Base-by-base conservation (phyloP, 495 filamentous ascomycete species). In the Aspergillus baeticus region DNA sequence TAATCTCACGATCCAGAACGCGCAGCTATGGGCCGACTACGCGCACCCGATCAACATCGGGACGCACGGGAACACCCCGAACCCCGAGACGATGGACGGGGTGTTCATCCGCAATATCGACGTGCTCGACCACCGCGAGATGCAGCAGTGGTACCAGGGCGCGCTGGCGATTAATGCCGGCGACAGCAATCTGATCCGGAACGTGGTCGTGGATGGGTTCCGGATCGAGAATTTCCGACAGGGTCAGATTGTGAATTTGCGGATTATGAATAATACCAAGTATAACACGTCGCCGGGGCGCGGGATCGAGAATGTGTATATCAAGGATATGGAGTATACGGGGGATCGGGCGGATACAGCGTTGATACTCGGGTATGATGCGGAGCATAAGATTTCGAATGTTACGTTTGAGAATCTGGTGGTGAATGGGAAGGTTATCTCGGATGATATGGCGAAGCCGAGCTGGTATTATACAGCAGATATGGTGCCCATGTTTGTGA, bases 11-110 rank as follows among this genome's bases (percentile, higher is more conserved):
- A 51, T 62, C 17, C 55, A 62, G 21, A 58, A 62, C 20, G 57
- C 41, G n/a, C 35, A 42, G 1, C 54, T 33, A 3, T 41, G 35
- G 29, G 35, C 52, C 0, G 59, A 62, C 6, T 20, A 48, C 5
- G 59, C 59, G 8, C 59, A 62, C 34, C 35, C 59, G 2, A 62
- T 62, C 20, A 58, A 58, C 11, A 62, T 62, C 35, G 59, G 59
- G 2, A 62, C 59, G 10, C 59, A 62, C 18, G 59, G 59, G 11
- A 58, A 62, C 23, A 38, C 59, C 0, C 43, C 26, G 2, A 55
- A 41, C 0, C 59, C 59, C 1, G 59, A 62, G 38, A 55, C 38
- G 7, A 62, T 43, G 14, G 23, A 35, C 7, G 42, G 48, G 15
- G 41, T 62, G 10, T 46, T 29, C 2, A 58, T 62, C 7, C 49